These are phyloP conservation scores for Salix udensis DNA, from an alignment of 345 rosid genomes.

Conservation along the genomic window DNA sequence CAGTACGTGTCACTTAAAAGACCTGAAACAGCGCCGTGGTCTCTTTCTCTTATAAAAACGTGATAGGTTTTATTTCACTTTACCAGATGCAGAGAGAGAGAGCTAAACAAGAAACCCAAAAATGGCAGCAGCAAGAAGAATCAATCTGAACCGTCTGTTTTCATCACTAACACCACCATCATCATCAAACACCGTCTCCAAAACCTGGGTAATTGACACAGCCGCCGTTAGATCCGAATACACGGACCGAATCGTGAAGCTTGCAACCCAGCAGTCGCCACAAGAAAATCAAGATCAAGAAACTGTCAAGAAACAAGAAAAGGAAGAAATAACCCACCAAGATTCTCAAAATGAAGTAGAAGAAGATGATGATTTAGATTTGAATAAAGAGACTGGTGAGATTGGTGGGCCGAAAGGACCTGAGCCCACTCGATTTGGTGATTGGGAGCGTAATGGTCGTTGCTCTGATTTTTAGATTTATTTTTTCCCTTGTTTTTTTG, in stretches of 20 bases:
- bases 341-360: constrained; percentile 20
- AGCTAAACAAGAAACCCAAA: background rate
- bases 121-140: background rate
- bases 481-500: background rate
- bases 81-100: too few relatives aligned
- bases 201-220: background rate
- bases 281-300: background rate
- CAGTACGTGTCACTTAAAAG: background rate
- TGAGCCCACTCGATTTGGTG: constrained; percentile 93
- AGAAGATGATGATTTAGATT: constrained; percentile 35
- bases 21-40: background rate
- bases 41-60: background rate
- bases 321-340: background rate
- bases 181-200: background rate
- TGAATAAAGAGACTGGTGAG: constrained; percentile 77
- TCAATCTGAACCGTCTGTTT: constrained; percentile 30
- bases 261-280: background rate
- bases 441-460: constrained; percentile 91
- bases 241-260: background rate
- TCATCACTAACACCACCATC: constrained; percentile 18
- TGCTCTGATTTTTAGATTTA: constrained; percentile 68
- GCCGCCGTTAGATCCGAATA: too few relatives aligned
- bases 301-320: background rate
- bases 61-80: background rate
- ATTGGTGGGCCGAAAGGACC: constrained; percentile 82